Evolutionary conservation across 1,284 basidiomycete genomes (phyloP).

Genomic region (Chalciporus sp.): DNA sequence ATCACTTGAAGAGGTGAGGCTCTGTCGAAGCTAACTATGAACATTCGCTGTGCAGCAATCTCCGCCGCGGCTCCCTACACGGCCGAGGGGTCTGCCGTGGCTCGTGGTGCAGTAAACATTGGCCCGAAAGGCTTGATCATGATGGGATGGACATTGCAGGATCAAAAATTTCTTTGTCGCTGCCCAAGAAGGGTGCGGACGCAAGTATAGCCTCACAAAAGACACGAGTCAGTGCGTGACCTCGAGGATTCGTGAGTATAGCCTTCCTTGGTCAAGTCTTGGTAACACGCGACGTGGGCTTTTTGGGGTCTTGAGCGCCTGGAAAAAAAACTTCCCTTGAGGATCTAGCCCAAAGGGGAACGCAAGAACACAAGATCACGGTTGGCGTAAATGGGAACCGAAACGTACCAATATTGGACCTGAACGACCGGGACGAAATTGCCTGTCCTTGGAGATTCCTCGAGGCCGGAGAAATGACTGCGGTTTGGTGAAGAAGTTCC

Average conservation of each 20-base stretch:
- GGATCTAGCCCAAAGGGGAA: constrained; percentile 32
- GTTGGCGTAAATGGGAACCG: constrained; percentile 25
- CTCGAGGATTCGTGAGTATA: constrained; percentile 31
- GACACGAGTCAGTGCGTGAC: constrained; percentile 26
- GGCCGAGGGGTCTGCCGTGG: constrained; percentile 13
- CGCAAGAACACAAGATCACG: constrained; percentile 22
- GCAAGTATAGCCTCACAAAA: constrained; percentile 28
- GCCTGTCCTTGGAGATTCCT: constrained; percentile 28
- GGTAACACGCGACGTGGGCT: constrained; percentile 30
- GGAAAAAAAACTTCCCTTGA: constrained; percentile 26
- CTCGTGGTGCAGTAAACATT: constrained; percentile 7
- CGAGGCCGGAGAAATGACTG: constrained; percentile 26
- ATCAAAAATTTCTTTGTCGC: constrained; percentile 20
- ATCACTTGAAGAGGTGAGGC: constrained; percentile 9
- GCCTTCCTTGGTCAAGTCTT: constrained; percentile 33
- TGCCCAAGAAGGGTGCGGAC: constrained; percentile 9
- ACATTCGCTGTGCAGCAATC: constrained; percentile 30
- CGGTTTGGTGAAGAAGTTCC: constrained; percentile 19
- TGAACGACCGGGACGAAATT: constrained; percentile 15
- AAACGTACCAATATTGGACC: constrained; percentile 24
- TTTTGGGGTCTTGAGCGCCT: constrained; percentile 30
- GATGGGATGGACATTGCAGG: constrained; percentile 4
- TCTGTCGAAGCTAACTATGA: not conserved
- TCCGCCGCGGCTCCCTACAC: constrained; percentile 27
- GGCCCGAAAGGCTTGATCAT: constrained; percentile 6